Percentiles rank a stretch among this genome's conserved stretches.
Evolutionary conservation across 2,329 filamentous ascomycete genomes (phyloP).

Genomic region (Colletotrichum neosansevieriae): DNA sequence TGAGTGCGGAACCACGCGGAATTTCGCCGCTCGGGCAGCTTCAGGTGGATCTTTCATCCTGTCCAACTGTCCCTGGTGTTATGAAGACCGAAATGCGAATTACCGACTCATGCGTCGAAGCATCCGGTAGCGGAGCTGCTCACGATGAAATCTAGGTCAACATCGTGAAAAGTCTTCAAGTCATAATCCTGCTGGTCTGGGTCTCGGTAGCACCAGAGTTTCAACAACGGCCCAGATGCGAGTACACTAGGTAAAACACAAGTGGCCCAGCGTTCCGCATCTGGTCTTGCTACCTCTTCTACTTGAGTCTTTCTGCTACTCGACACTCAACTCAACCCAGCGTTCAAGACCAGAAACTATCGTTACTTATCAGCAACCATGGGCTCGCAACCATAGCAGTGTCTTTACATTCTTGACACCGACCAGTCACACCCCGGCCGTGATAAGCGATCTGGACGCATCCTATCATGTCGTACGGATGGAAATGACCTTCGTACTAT

Average conservation of each 20-base stretch:
- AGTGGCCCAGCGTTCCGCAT: too few species aligned
- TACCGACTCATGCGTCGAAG: not conserved
- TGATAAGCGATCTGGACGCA: slow-evolving; percentile 2
- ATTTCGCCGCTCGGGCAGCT: not conserved
- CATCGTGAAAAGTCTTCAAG: not conserved
- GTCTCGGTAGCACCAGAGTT: not conserved
- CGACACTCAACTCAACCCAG: not conserved
- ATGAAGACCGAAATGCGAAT: slow-evolving; percentile 25
- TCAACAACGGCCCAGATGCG: not conserved
- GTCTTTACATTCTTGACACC: slow-evolving; percentile 30
- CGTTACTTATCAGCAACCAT: not conserved
- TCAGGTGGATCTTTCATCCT: too few species aligned
- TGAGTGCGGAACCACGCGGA: slow-evolving; percentile 1
- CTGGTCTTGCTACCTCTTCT: not conserved
- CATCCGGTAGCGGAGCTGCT: not conserved
- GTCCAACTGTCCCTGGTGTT: too few species aligned
- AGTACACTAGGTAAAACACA: not conserved
- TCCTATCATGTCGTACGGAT: slow-evolving; percentile 20
- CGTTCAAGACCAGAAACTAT: not conserved
- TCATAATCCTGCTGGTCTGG: not conserved
- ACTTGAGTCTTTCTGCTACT: too few species aligned
- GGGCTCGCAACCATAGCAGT: slow-evolving; percentile 17
- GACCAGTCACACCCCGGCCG: slow-evolving; percentile 14
- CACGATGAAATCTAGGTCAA: not conserved
- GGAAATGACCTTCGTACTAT: slow-evolving; percentile 14